These are phyloP conservation scores for Candida manassasensis DNA, from an alignment of 805 yeast genomes.

Conservation along the genomic window DNA sequence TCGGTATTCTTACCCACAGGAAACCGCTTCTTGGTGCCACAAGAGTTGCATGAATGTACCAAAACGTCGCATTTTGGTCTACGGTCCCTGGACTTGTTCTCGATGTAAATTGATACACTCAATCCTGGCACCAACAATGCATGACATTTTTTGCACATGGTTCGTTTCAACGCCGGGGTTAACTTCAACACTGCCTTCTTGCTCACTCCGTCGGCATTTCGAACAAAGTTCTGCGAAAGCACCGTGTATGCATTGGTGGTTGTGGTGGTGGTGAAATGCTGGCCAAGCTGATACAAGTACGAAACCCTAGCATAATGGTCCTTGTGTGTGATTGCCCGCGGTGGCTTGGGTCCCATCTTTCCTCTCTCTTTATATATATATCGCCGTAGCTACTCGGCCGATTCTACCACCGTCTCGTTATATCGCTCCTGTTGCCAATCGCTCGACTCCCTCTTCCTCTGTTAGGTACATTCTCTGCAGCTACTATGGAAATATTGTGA, in stretches of 20 bases:
- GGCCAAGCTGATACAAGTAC: constrained; percentile 54
- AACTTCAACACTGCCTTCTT: constrained; percentile 64
- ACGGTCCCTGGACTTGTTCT: constrained; percentile 35
- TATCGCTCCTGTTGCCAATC: too few species aligned
- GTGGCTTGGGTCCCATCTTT: constrained; percentile 15
- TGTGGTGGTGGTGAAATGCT: constrained; percentile 26
- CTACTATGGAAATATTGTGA: too few species aligned
- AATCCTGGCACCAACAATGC: constrained; percentile 47
- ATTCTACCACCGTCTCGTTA: too few species aligned
- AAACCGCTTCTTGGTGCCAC: constrained; percentile 51
- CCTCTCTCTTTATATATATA: background rate
- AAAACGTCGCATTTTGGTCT: constrained; percentile 41
- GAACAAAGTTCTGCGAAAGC: constrained; percentile 53
- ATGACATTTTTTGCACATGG: constrained; percentile 64
- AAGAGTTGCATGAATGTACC: constrained; percentile 44
- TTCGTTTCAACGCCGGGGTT: constrained; percentile 62
- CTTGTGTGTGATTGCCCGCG: constrained; percentile 43
- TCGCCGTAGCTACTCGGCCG: too few species aligned
- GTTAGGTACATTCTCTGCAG: too few species aligned
- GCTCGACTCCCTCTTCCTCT: too few species aligned
- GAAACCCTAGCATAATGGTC: constrained; percentile 60
- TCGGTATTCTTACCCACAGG: constrained; percentile 57
- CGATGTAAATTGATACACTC: constrained; percentile 34
- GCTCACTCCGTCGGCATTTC: constrained; percentile 55
- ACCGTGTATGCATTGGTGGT: constrained; percentile 31